Evolutionary conservation across 345 rosid species (phyloP), one percentile per base, ranked within the genome.

Genomic region (Lumnitzera littorea): DNA sequence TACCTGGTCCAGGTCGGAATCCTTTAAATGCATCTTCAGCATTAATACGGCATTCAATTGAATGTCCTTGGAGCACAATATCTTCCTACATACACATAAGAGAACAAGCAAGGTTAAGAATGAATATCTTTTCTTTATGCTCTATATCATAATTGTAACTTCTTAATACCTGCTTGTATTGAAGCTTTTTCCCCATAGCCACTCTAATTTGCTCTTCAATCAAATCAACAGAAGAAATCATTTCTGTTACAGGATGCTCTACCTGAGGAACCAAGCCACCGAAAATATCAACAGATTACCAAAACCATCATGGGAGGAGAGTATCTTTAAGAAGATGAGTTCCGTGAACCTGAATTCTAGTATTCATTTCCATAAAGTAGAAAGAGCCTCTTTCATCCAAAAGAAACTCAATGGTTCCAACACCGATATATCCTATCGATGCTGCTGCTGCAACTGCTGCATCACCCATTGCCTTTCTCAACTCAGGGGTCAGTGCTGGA

Each of bases 401-500:
- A 75, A 94, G 99, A 71, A 94, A 94, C 68, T 94, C 99, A 12
- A 94, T 83, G 3, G 97, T 94, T 61, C 99, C 99, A 50, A 94
- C 99, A 65, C 99, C 99, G 62, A 90, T 80, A 67, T 94, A 94
- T 12, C 99, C 97, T 66, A 94, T 94, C 29, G 97, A 94, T 62
- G 97, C 99, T 69, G 97, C 99, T n/a, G 99, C 99, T 48, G 96
- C 86, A 65, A 90, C 97, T 52, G 99, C 99, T 64, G 99, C 96
- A 83, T 94, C 99, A 70, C 97, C 97, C 99, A 94, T 94, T 73
- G 97, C 96, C 76, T 87, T 94, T 36, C 99, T 78, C 75, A 94
- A 70, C 69, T 94, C 95, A 48, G 91, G 78, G 69, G 96, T 94
- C 80, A 94, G 67, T 67, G 97, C 99, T 50, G 99, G 99, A 68